A percentile compares a stretch with the other conserved stretches of the same genome.
Evolutionary conservation across 2,329 filamentous ascomycete species (phyloP).

Genomic region (Penicillium sp.): DNA sequence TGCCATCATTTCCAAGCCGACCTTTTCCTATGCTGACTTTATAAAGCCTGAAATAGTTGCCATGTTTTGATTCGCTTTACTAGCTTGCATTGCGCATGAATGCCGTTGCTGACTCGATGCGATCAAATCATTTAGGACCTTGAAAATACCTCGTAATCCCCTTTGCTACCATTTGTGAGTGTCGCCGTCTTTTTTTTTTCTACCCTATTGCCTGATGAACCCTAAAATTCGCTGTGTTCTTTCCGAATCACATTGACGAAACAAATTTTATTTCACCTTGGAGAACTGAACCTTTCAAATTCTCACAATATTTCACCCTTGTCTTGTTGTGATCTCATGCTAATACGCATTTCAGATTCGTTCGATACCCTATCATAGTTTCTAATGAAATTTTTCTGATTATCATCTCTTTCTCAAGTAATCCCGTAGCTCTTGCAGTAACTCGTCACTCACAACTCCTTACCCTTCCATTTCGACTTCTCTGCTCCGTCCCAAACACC

Average conservation of each 20-base stretch:
- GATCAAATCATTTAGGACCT: conserved; percentile 21
- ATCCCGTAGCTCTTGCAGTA: background rate
- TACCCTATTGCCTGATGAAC: conserved; percentile 53
- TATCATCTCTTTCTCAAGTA: background rate
- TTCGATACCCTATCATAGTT: background rate
- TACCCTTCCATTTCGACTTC: background rate
- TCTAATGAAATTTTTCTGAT: background rate
- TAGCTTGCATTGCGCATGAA: conserved; percentile 23
- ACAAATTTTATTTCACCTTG: conserved; percentile 58
- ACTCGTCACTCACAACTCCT: background rate
- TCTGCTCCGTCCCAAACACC: background rate
- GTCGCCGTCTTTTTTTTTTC: conserved; percentile 3
- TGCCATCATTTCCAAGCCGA: background rate
- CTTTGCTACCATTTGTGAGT: conserved; percentile 23
- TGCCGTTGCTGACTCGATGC: conserved; percentile 28
- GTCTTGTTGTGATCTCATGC: conserved; percentile 16
- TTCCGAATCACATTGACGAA: conserved; percentile 61
- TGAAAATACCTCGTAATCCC: conserved; percentile 1
- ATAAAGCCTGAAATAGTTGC: conserved; percentile 44
- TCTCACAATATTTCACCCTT: conserved; percentile 12
- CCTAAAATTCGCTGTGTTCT: conserved; percentile 62
- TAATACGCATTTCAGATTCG: conserved; percentile 20
- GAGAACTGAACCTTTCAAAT: conserved; percentile 55
- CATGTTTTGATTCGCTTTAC: conserved; percentile 27
- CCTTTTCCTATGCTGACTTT: conserved; percentile 32